A percentile compares a stretch with the other conserved stretches of the same genome.
These are phyloP conservation scores for Trichoderma sp. DNA, from an alignment of 2,329 filamentous ascomycete species.

Conservation along the genomic window DNA sequence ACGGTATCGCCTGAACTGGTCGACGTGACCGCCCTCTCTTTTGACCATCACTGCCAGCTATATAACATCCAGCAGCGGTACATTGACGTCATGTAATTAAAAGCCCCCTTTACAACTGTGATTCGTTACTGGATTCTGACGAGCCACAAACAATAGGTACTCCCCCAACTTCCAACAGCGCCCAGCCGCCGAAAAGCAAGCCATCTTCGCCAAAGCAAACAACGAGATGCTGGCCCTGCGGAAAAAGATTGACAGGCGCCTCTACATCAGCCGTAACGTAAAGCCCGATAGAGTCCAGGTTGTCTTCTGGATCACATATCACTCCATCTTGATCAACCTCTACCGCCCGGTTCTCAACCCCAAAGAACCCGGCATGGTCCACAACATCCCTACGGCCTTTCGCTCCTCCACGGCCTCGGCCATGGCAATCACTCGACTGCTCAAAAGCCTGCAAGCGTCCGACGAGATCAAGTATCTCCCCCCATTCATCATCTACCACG, in stretches of 20 bases:
- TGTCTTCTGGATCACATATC: slow-evolving; percentile 19
- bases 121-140: background rate
- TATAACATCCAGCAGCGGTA: background rate
- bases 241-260: slow-evolving; percentile 14
- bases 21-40: background rate
- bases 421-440: background rate
- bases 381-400: background rate
- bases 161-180: background rate
- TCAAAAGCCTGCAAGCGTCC: background rate
- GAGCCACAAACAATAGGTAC: background rate
- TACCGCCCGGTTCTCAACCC: slow-evolving; percentile 7
- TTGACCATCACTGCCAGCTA: slow-evolving; percentile 14
- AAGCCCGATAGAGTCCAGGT: slow-evolving; percentile 8
- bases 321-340: slow-evolving; percentile 9
- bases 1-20: slow-evolving; percentile 1
- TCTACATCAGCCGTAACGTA: slow-evolving; percentile 8
- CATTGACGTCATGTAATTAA: slow-evolving; percentile 9
- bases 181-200: background rate
- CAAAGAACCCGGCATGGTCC: background rate
- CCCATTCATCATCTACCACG: background rate
- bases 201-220: slow-evolving; percentile 8
- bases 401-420: slow-evolving; percentile 3
- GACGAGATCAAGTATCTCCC: background rate
- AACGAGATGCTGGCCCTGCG: background rate
- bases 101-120: background rate